Base-by-base conservation (phyloP, 2,329 filamentous ascomycete genomes). In the Eutypella sp. region DNA sequence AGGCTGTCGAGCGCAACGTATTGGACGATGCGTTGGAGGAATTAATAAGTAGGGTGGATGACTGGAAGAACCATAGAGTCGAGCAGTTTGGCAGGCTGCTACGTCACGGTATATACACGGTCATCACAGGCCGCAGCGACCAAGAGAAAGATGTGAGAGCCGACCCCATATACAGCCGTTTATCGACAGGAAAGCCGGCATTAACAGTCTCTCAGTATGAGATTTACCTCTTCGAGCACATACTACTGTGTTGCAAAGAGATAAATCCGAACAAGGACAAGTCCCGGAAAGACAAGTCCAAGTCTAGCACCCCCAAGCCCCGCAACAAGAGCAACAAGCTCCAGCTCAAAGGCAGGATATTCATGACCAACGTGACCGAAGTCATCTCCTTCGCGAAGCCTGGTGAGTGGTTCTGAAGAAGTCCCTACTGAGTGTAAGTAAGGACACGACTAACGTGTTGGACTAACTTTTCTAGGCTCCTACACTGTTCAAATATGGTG, bases 331-430 rank as follows among this genome's bases (percentile, higher is more conserved):
- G 81, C 58, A 86, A 85, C 36, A 96, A 92, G 67, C 75, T 97
- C 50, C 91, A 96, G 67, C 77, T 99, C 24, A 99, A 99, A 68
- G 93, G 93, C 33, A 83, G 93, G 42, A 99, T 99, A 59, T 97
- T 96, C 70, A 97, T 99, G 91, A 90, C 91, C 56, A 99, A 99
- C 61, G 92, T 99, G 45, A 97, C 91, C 33, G 89, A 96, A 65
- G 85, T 96, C n/a, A 75, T 96, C 36, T 91, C 87, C 16, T 75
- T 93, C 48, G 83, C 85, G 41, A 96, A 91, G 66, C 88, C 89
- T 67, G 90, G 91, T 95, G 79, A 62, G 79, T 63, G 47, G n/a
- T 15, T 13, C 36, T 16, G 33, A n/a, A 19, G n/a, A n/a, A n/a
- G n/a, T n/a, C n/a, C n/a, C n/a, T n/a, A n/a, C n/a, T n/a, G n/a